Conservation (phyloP, 495 filamentous ascomycete genomes). For the Penicillium flavigenum region DNA sequence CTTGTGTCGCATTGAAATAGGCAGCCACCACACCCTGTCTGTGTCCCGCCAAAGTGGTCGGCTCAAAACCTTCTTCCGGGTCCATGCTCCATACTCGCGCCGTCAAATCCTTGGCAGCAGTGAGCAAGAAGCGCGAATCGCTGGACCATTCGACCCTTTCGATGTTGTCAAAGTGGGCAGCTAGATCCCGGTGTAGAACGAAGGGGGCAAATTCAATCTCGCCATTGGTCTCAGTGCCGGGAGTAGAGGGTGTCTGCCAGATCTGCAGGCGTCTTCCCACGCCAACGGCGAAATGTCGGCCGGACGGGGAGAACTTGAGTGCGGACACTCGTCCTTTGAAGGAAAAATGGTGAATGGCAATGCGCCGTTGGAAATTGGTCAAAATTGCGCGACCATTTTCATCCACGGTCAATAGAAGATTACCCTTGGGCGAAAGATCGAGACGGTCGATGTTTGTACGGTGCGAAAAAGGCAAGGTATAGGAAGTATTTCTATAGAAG, state of each 20-base stretch:
- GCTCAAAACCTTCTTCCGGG: slow-evolving; percentile 80
- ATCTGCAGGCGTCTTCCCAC: slow-evolving; percentile 83
- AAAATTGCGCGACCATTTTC: slow-evolving; percentile 92
- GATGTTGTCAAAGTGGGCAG: slow-evolving; percentile 84
- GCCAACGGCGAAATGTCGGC: slow-evolving; percentile 83
- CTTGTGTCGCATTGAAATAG: slow-evolving; percentile 92
- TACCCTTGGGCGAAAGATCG: slow-evolving; percentile 83
- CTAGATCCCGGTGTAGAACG: slow-evolving; percentile 78
- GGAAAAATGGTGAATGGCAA: slow-evolving; percentile 89
- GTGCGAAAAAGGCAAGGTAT: slow-evolving; percentile 91
- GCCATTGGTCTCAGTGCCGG: slow-evolving; percentile 70
- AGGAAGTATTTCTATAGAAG: slow-evolving; percentile 77
- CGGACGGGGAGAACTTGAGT: slow-evolving; percentile 88
- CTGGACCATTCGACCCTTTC: slow-evolving; percentile 87
- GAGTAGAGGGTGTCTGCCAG: slow-evolving; percentile 91
- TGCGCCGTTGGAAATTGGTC: slow-evolving; percentile 80
- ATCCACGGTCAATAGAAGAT: slow-evolving; percentile 87
- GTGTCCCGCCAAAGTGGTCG: slow-evolving; percentile 87
- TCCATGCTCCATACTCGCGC: slow-evolving; percentile 92
- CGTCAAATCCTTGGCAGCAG: slow-evolving; percentile 86
- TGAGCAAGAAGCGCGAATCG: slow-evolving; percentile 93
- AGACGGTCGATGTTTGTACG: slow-evolving; percentile 88
- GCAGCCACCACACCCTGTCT: slow-evolving; percentile 81
- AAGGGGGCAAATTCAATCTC: slow-evolving; percentile 95
- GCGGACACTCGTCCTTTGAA: slow-evolving; percentile 81